These are phyloP conservation scores for Blumeria graminis DNA, from an alignment of 2,329 filamentous ascomycete genomes.

Conservation along the genomic window DNA sequence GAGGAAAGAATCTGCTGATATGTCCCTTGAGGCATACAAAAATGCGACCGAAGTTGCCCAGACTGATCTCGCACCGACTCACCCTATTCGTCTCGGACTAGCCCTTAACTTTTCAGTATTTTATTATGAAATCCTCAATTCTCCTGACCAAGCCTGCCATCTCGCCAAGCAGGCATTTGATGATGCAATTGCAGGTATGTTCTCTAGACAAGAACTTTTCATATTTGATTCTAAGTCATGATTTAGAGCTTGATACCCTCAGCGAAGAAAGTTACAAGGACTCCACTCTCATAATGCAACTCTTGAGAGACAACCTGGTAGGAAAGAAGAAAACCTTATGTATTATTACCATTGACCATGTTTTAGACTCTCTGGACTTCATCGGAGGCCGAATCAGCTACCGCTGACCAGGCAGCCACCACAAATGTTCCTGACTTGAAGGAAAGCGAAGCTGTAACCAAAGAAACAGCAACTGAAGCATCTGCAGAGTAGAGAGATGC, in stretches of 20 bases:
- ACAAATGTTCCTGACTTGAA: conserved; percentile 29
- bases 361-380: conserved; percentile 95
- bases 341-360: background rate
- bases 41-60: conserved; percentile 72
- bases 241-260: conserved; percentile 66
- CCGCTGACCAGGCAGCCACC: conserved; percentile 17
- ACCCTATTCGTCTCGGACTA: conserved; percentile 79
- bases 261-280: conserved; percentile 97
- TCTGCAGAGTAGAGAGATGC: conserved; percentile 14
- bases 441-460: conserved; percentile 26
- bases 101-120: conserved; percentile 95
- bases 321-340: background rate
- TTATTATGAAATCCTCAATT: conserved; percentile 99
- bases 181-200: conserved; percentile 68
- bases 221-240: conserved; percentile 1
- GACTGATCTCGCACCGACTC: conserved; percentile 71
- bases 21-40: conserved; percentile 95
- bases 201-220: background rate
- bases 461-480: conserved; percentile 12
- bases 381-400: conserved; percentile 54
- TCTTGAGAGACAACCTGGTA: conserved; percentile 78
- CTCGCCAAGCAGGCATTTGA: conserved; percentile 90
- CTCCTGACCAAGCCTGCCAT: conserved; percentile 92
- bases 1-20: conserved; percentile 83
- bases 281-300: conserved; percentile 98